Evolutionary conservation across 1,284 basidiomycete species (phyloP), one percentile per base, ranked within the genome.

Genomic region (Exobasidium rhododendri): DNA sequence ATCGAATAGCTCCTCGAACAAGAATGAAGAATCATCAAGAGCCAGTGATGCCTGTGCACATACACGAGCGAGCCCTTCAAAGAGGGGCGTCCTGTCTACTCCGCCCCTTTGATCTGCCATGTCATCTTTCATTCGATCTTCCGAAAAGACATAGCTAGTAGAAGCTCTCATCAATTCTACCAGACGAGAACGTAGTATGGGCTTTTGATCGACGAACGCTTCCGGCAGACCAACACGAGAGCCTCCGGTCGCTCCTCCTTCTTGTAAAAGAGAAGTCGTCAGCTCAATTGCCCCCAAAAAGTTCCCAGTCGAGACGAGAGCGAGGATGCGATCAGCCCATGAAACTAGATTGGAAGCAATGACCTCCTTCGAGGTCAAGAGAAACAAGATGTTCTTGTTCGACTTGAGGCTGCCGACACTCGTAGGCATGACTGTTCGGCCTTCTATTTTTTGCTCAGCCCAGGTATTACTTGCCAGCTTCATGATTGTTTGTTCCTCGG

Each of bases 1-100:
- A 75, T 94, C 91, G 81, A 90, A 97, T 11, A 96, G 84, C 57
- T 96, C 92, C 73, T 96, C 90, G 77, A 94, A 97, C 2, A 97
- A 83, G 77, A 94, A 92, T 30, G 90, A 86, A 69, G 86, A 87
- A 75, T 94, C 88, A 61, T 85, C 85, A 56, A 96, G 85, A 0
- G 89, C 86, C 29, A 94, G 83, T 79, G 89, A 94, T 2, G 92
- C 92, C 2, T 87, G 86, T 17, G 90, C 87, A 76, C 89, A 94
- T 1, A 87, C 86, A 2, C 85, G 82, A 1, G 97, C 92, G 2
- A 99, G 84, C 29, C 86, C 88, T 81, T 97, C 90, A 71, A 97
- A 98, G 10, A 97, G 83, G 20, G 85, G 83, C 0, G 92, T 97
- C 44, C 92, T 85, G 79, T 97, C 93, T 4, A 97, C 92, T 26